A percentile compares a stretch with the other conserved stretches of the same genome.
Conservation (phyloP, 2,329 filamentous ascomycete species). For the Plenodomus tracheiphilus region DNA sequence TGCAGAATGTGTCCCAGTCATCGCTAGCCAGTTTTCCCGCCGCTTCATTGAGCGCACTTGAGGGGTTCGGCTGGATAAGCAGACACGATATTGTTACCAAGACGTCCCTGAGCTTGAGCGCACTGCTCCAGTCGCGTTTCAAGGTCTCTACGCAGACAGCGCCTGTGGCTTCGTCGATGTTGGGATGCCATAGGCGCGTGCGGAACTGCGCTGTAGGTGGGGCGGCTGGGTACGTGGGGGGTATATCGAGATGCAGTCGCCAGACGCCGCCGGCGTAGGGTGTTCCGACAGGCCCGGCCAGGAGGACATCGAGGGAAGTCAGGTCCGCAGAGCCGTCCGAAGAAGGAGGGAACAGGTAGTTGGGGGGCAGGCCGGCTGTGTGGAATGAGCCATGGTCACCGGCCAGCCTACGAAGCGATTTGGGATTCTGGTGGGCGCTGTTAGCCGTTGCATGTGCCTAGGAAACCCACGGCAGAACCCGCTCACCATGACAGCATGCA, state of each 20-base stretch:
- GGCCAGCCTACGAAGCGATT: conserved; percentile 60
- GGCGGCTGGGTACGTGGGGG: conserved; percentile 57
- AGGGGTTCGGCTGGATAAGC: conserved; percentile 66
- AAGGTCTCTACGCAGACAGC: conserved; percentile 67
- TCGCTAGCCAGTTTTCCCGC: conserved; percentile 61
- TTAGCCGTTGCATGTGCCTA: conserved; percentile 7
- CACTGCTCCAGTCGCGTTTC: conserved; percentile 65
- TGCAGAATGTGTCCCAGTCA: conserved; percentile 61
- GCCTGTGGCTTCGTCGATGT: conserved; percentile 65
- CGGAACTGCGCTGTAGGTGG: conserved; percentile 63
- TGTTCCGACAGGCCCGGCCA: conserved; percentile 63
- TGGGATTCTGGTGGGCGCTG: conserved; percentile 46
- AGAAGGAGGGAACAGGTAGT: conserved; percentile 60
- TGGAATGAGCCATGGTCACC: conserved; percentile 63
- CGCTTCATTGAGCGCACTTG: conserved; percentile 64
- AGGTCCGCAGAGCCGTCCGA: conserved; percentile 55
- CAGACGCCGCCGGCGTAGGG: conserved; percentile 63
- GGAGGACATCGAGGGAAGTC: conserved; percentile 60
- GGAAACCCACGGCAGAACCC: too few species aligned
- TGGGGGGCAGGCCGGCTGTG: conserved; percentile 59
- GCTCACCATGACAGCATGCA: conserved; percentile 16
- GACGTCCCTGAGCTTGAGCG: conserved; percentile 62
- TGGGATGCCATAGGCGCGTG: conserved; percentile 66
- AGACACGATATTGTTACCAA: conserved; percentile 63
- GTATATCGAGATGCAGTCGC: conserved; percentile 63